Evolutionary conservation across 352 stramenopile genomes (phyloP).

Genomic region (Phytophthora macrochlamydospora): DNA sequence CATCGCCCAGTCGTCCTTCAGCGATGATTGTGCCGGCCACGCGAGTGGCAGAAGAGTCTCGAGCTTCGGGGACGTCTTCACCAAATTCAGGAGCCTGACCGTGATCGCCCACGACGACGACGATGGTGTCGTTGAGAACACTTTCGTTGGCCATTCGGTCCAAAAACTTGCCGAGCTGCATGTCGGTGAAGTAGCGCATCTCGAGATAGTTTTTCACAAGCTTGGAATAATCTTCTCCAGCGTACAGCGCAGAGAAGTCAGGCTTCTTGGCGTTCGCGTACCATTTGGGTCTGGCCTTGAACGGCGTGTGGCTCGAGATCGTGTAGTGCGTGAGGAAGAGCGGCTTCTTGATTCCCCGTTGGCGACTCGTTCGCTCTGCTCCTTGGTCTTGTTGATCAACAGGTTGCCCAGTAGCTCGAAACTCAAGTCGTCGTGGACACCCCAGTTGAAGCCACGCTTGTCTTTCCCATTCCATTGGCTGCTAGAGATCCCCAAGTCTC

Average conservation of each 20-base stretch:
- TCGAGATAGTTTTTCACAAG: constrained; percentile 56
- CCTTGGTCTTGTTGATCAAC: constrained; percentile 41
- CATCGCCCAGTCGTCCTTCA: constrained; percentile 33
- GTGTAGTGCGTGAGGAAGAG: constrained; percentile 63
- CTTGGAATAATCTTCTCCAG: constrained; percentile 31
- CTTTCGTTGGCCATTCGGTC: constrained; percentile 46
- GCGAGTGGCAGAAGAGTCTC: constrained; percentile 36
- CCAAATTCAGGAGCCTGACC: constrained; percentile 49
- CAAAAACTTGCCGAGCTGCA: constrained; percentile 59
- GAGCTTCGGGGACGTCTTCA: constrained; percentile 28
- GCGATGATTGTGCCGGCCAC: constrained; percentile 39
- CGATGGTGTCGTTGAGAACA: constrained; percentile 60
- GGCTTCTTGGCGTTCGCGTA: constrained; percentile 46
- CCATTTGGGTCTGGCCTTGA: constrained; percentile 41
- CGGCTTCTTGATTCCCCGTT: constrained; percentile 34
- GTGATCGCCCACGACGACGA: constrained; percentile 59
- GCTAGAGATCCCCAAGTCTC: constrained; percentile 36
- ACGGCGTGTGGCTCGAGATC: constrained; percentile 53
- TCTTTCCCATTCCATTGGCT: constrained; percentile 34
- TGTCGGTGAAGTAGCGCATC: constrained; percentile 62
- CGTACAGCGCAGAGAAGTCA: constrained; percentile 58
- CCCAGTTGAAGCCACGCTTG: constrained; percentile 33
- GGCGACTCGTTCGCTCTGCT: constrained; percentile 25
- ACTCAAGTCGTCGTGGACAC: constrained; percentile 55
- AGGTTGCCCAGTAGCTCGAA: constrained; percentile 51